Base-by-base conservation (phyloP, 208 protist species). In the Acanthamoeba divionensis region DNA sequence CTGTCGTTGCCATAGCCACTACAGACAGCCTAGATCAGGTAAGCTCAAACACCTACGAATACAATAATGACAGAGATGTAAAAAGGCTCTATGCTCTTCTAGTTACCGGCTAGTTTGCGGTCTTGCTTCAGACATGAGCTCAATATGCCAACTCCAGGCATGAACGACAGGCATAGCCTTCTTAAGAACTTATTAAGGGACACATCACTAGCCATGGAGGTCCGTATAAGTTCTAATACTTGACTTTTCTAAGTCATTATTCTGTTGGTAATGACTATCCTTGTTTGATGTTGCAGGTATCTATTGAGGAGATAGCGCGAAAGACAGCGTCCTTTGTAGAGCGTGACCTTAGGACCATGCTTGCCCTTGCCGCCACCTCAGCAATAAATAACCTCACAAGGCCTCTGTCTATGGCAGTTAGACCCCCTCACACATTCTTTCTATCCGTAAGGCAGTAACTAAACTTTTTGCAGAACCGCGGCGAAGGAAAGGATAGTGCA, bases 41-140 rank as follows among this genome's bases (percentile, higher is more conserved):
- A n/a, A n/a, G n/a, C n/a, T n/a, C n/a, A n/a, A n/a, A n/a, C n/a
- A n/a, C n/a, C n/a, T n/a, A n/a, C n/a, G n/a, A n/a, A n/a, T n/a
- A n/a, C n/a, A n/a, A n/a, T n/a, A n/a, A n/a, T n/a, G n/a, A n/a
- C n/a, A n/a, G n/a, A n/a, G n/a, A n/a, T n/a, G n/a, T n/a, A n/a
- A n/a, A n/a, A n/a, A n/a, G n/a, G n/a, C n/a, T n/a, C n/a, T n/a
- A n/a, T n/a, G n/a, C n/a, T n/a, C n/a, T n/a, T n/a, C n/a, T n/a
- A n/a, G n/a, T n/a, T n/a, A n/a, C n/a, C n/a, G n/a, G n/a, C n/a
- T n/a, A n/a, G n/a, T n/a, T n/a, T n/a, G n/a, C 90, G 92, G 50
- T 55, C 80, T 77, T 89, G 83, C 45, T 94, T 94, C 75, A 85
- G 86, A 90, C 87, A 94, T 67, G 92, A 94, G 63, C 89, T 92